Base-by-base conservation (phyloP, 331 rosid species). In the Cydonia oblonga region DNA sequence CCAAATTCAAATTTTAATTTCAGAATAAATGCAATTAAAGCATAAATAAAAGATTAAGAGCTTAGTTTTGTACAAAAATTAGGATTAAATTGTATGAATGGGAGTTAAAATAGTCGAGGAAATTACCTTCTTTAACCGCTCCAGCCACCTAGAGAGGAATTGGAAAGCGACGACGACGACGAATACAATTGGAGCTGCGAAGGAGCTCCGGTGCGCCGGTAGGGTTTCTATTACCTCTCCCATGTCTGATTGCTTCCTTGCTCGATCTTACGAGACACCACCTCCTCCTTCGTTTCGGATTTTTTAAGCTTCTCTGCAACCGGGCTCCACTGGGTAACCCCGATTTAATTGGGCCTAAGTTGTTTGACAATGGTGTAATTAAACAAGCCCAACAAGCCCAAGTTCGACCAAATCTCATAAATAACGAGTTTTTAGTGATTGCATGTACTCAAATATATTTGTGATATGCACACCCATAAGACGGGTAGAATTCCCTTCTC, bases 121-220 rank as follows among this genome's bases (percentile, higher is more conserved):
- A 54, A 54, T 11, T 38, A 92, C 95, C 90, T 84, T 83, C 77
- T 85, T 91, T 61, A 80, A 66, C 29, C 65, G 79, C 22, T 86
- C 82, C 23, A 91, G 76, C 91, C 91, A 84, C 64, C 66, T 33
- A 9, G 86, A 86, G 29, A 87, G 77, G 23, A 86, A 72, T 24
- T 91, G 93, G 84, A 91, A 86, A 29, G 75, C 84, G 52, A 91
- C 64, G 53, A 85, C 88, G 61, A 86, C 10, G 1, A 79, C 3
- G 73, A 93, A 89, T 59, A 89, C 81, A 28, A 71, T 25, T 11
- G 92, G 92, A 75, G 98, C 90, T 29, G 89, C 87, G 11, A 78
- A 5, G 2, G 91, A 91, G 54, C 81, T 68, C n/a, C 77, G 87
- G 54, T 76, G 68, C 16, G 64, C 86, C 32, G 68, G 80, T 24